Base-by-base conservation (phyloP, 2,329 filamentous ascomycete genomes). In the Aureobasidium pullulans region DNA sequence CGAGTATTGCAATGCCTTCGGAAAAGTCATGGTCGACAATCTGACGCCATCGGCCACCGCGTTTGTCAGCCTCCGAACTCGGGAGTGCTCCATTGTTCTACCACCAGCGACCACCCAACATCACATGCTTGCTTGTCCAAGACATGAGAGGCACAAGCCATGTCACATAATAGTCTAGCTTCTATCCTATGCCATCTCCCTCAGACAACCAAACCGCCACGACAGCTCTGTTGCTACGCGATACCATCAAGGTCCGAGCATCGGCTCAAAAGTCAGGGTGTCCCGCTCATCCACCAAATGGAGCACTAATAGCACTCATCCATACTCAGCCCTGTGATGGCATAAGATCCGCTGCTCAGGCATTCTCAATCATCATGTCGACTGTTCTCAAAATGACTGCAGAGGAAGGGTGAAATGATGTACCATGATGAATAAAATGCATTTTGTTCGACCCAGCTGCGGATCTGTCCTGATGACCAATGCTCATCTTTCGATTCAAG, bases 51-150 rank as follows among this genome's bases (percentile, higher is more conserved):
- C 52, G 42, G 40, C 29, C 31, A 13, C 19, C 19, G 16, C 16
- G 40, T 56, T 56, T 56, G 52, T 56, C 52, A 56, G 52, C 52
- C 40, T 36, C 52, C 39, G 52, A 34, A 46, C 19, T 56, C 52
- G 52, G 40, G 52, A 40, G 29, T 52, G 34, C 48, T 52, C 4
- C 48, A 10, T 6, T 23, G 16, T 34, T 6, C 31, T 9, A 32
- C 15, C 34, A 36, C 6, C 15, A 31, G 31, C 48, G 19, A 19
- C 31, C 8, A 23, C 5, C 23, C 48, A 52, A 29, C 13, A 31
- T 16, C 48, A 52, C 15, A 40, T 40, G 6, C 32, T 49, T 6
- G 19, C 34, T 36, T 36, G 23, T 23, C 3, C 23, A 23, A 23
- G 23, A 23, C 23, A 23, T 23, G 23, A 23, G 23, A 23, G 23